These are phyloP conservation scores for Harringtonia lauricola DNA, from an alignment of 2,329 filamentous ascomycete genomes.

Conservation along the genomic window DNA sequence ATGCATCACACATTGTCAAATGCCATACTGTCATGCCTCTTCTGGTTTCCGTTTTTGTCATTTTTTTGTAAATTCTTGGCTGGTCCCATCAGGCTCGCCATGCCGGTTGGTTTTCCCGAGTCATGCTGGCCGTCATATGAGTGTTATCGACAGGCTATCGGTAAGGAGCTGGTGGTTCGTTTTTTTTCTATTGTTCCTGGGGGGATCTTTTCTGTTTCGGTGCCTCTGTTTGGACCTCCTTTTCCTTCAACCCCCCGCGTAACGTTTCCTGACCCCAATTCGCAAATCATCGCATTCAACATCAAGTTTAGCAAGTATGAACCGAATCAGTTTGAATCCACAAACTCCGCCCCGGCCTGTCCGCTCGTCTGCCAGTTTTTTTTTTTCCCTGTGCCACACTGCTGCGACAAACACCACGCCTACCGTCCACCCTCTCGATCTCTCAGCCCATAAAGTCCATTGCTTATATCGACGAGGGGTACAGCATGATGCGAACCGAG, in stretches of 20 bases:
- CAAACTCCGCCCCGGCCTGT: constrained; percentile 2
- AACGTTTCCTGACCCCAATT: constrained; percentile 3
- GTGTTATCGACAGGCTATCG: neutral
- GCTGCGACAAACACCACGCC: neutral
- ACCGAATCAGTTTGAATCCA: neutral
- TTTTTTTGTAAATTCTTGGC: neutral
- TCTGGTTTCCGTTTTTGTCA: neutral
- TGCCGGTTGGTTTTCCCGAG: neutral
- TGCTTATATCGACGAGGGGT: constrained; percentile 89
- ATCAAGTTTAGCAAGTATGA: constrained; percentile 6
- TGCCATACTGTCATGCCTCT: no score
- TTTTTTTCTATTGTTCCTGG: no score
- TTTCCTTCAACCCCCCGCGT: no score
- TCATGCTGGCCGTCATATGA: neutral
- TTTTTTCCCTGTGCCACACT: neutral
- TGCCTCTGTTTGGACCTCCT: no score
- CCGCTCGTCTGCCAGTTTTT: neutral
- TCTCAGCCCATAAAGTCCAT: neutral
- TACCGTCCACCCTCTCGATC: neutral
- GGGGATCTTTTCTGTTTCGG: no score
- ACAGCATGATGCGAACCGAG: constrained; percentile 93
- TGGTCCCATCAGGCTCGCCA: neutral
- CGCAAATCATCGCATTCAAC: constrained; percentile 7
- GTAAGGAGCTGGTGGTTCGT: neutral
- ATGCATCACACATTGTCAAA: no score